A percentile compares a stretch with the other conserved stretches of the same genome.
phyloP scores from a whole-genome alignment of 2,329 filamentous ascomycete genomes.

The Nigrospora osmanthi region DNA sequence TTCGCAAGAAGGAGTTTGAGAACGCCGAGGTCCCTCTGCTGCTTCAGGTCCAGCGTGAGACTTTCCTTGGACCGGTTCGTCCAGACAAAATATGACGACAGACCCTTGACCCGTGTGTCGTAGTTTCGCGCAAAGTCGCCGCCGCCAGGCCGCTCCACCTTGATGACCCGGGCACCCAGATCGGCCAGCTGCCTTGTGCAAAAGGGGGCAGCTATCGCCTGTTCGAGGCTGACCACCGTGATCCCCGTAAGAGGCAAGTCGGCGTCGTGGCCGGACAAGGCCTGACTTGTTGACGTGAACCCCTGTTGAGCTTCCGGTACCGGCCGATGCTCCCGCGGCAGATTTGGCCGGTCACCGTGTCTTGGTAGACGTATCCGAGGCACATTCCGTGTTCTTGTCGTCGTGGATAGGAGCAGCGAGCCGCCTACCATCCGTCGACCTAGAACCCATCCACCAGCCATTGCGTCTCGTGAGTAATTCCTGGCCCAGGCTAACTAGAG shows the following conservation, averaged over 20 bases:
- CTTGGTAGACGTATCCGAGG: too few species aligned
- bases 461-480: too few species aligned
- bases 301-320: too few species aligned
- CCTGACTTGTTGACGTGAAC: background rate
- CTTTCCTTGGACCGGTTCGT: constrained; percentile 46
- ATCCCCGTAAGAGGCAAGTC: constrained; percentile 30
- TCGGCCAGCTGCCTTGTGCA: constrained; percentile 47
- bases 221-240: constrained; percentile 43
- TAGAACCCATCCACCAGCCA: too few species aligned
- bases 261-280: background rate
- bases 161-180: constrained; percentile 45
- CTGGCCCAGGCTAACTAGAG: too few species aligned
- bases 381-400: too few species aligned
- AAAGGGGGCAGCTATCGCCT: constrained; percentile 46
- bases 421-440: too few species aligned
- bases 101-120: constrained; percentile 38
- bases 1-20: constrained; percentile 33
- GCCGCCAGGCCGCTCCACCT: constrained; percentile 40
- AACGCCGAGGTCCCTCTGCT: constrained; percentile 29
- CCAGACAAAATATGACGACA: constrained; percentile 49
- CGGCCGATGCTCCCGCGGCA: too few species aligned
- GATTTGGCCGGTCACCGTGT: too few species aligned
- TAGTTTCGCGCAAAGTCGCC: constrained; percentile 46
- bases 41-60: constrained; percentile 40
- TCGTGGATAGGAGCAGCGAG: too few species aligned